Evolutionary conservation across 2,329 filamentous ascomycete species (phyloP), one percentile per base, ranked within the genome.

Genomic region (Juglanconis oblonga): DNA sequence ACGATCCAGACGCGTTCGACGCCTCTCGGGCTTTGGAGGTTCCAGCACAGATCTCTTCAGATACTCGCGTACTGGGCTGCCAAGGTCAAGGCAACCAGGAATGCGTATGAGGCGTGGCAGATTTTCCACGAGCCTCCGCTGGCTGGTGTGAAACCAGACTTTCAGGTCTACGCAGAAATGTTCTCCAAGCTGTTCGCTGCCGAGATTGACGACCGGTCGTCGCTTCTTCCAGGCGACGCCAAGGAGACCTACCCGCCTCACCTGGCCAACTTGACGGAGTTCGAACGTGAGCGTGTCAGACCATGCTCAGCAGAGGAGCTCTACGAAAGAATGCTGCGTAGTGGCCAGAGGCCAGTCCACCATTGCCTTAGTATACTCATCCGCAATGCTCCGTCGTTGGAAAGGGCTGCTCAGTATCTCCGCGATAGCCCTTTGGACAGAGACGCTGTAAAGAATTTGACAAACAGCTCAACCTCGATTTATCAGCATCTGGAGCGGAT

Each of bases 81-180:
- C 60, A 79, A 77, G 33, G 78, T 88, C 45, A 77, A 76, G 62
- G 79, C 85, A 0, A 88, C 86, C 5, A 78, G 86, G 31, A 86
- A 87, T 66, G 74, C 80, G 1, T 77, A 82, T 59, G 86, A 88
- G 67, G 86, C 86, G 4, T 88, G 86, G 86, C 76, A 74, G 5
- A 72, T 75, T 48, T 80, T 83, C 60, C 74, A 75, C 59, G 68
- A 68, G 61, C 75, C 75, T 1, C 76, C 75, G 1, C 61, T 62
- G 42, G 61, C 67, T 31, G 72, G 65, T 13, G 64, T 72, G 59
- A 67, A 65, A 33, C 79, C 80, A 3, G 74, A 72, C 3, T 59
- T 67, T 4, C 65, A 72, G 13, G 79, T 87, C 52, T 88, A 87
- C 66, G 75, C 77, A 7, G 82, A 83, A 59, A 85, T 88, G 82